Base-by-base conservation (phyloP, 345 rosid species). In the Murraya koenigii region DNA sequence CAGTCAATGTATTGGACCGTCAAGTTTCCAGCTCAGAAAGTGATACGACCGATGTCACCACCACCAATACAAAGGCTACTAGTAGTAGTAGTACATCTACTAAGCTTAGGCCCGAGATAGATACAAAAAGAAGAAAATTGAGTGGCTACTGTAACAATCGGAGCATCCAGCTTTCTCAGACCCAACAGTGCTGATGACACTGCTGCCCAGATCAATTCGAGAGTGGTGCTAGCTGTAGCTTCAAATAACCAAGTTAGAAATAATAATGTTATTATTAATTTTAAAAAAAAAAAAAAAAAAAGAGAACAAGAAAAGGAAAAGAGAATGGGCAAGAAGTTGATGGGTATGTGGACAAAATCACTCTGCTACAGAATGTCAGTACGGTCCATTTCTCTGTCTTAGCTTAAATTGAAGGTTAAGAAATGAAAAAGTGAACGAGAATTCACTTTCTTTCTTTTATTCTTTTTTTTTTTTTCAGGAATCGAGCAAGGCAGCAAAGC, bases 1-100 rank as follows among this genome's bases (percentile, higher is more conserved):
- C 86, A 25, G 85, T 85, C 38, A 86, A 87, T 71, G 93, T 93
- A 74, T 89, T 91, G 70, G 92, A 87, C 76, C 84, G 73, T 70
- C 87, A 80, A 7, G 82, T 88, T 83, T 91, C 83, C 10, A 83
- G 87, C 85, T 79, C 84, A 36, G 88, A 82, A 74, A 85, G 89
- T 66, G 87, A 82, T 75, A 79, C 81, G 84, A 81, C 85, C 64
- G 66, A 59, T 55, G 83, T 59, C 78, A 56, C 69, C 41, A n/a
- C 74, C 71, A 70, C 69, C 41, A 49, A 33, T 3, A 64, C 39
- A n/a, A 65, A 20, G 10, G 23, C 59, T 65, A 75, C 23, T 13
- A 36, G 23, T 71, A 28, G 33, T 4, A 54, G 30, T 47, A 69
- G 30, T 44, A 11, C 49, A 1, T 44, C 49, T 44, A 44, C 23